Evolutionary conservation across 768 basidiomycete genomes (phyloP).

Genomic region (Psilocybe cyanescens): DNA sequence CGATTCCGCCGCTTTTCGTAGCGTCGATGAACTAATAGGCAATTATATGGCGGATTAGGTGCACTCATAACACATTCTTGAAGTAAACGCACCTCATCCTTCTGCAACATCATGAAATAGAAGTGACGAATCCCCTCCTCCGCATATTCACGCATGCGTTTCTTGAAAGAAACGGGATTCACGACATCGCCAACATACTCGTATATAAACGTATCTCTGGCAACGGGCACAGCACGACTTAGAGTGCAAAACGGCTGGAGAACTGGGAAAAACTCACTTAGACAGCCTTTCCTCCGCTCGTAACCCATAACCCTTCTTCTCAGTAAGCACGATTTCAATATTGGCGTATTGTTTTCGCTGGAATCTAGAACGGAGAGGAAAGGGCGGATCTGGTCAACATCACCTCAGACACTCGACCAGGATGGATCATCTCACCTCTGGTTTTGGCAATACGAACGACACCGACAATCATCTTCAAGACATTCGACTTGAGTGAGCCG

Average conservation of each 20-base stretch:
- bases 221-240: slow-evolving; percentile 10
- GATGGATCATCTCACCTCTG: slow-evolving; percentile 69
- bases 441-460: slow-evolving; percentile 82
- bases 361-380: slow-evolving; percentile 58
- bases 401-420: slow-evolving; percentile 2
- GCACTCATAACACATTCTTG: neutral
- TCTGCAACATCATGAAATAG: slow-evolving; percentile 99
- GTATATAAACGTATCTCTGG: slow-evolving; percentile 91
- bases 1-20: slow-evolving; percentile 95
- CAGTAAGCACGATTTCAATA: slow-evolving; percentile 90
- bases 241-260: neutral
- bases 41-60: neutral
- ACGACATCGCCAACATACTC: slow-evolving; percentile 99
- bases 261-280: slow-evolving; percentile 50
- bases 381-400: slow-evolving; percentile 14
- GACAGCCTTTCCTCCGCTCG: slow-evolving; percentile 71
- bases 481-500: slow-evolving; percentile 97
- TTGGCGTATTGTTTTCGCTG: slow-evolving; percentile 83
- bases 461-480: slow-evolving; percentile 86
- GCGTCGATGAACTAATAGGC: slow-evolving; percentile 88
- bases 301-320: slow-evolving; percentile 95
- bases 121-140: slow-evolving; percentile 94
- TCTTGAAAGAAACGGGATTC: slow-evolving; percentile 82
- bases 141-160: slow-evolving; percentile 93
- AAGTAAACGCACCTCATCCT: slow-evolving; percentile 76